Base-by-base conservation (phyloP, 257 asterid genomes). In the Solanum paucissectum region DNA sequence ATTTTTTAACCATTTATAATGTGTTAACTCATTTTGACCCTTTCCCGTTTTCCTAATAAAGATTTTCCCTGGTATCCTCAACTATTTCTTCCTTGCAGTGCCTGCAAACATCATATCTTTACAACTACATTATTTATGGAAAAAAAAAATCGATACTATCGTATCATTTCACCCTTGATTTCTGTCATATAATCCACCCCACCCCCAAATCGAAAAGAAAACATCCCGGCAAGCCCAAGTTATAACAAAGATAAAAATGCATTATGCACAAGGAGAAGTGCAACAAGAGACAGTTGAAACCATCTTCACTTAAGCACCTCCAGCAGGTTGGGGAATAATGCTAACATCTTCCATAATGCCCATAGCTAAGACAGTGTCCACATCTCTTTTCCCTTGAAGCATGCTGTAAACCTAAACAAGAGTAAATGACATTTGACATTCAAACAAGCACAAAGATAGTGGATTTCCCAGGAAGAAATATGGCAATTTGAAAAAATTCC, bases 341-440 rank as follows among this genome's bases (percentile, higher is more conserved):
- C 98, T 97, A 87, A 95, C 98, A 71, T 96, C 99, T 83, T 95
- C 99, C 98, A 96, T 95, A 86, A 95, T 92, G 88, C 99, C 99
- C 98, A 97, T 96, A 58, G 99, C 96, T 88, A 97, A 86, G 89
- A 97, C 92, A 66, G 99, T 97, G 86, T 97, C 99, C 46, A 93
- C 98, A 89, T 97, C 99, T 92, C 99, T 90, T 94, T 96, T 97
- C 85, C 99, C 99, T 90, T 97, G 99, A 90, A 97, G 94, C 98
- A 96, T 95, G 92, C 98, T 97, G 93, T 97, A 97, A 60, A 97
- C 99, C 99, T 97, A 58, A 86, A 89, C 64, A 72, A 81, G 37
- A 79, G 81, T 55, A 38, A n/a, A 75, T 34, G 82, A 85, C 21
- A 87, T n/a, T n/a, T 52, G 21, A 29, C 55, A 73, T 72, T 46